These are phyloP conservation scores for Dendrobium officinale DNA, from an alignment of 106 monocot genomes.

Conservation along the genomic window DNA sequence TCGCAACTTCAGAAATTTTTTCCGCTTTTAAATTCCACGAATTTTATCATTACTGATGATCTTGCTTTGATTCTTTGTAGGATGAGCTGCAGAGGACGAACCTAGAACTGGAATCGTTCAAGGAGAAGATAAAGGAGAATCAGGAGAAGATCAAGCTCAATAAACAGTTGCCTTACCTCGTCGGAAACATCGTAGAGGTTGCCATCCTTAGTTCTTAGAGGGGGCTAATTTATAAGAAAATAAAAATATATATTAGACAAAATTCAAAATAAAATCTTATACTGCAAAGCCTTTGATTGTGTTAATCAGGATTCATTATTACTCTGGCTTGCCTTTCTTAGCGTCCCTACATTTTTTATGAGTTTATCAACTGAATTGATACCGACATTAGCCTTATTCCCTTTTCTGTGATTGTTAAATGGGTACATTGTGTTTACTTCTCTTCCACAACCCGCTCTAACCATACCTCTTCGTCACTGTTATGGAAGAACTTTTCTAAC, in stretches of 20 bases:
- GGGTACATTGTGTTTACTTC: no score
- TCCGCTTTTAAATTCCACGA: not conserved
- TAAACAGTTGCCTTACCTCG: constrained; percentile 88
- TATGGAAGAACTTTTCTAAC: no score
- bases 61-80: constrained; percentile 23
- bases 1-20: not conserved
- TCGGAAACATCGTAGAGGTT: constrained; percentile 93
- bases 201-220: not conserved
- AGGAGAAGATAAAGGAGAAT: constrained; percentile 90
- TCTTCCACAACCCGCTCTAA: no score
- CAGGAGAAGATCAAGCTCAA: constrained; percentile 97
- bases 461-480: no score
- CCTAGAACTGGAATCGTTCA: constrained; percentile 62
- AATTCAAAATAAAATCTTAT: not conserved
- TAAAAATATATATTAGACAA: no score
- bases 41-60: not conserved
- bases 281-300: not conserved
- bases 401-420: no score
- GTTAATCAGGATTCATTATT: no score
- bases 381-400: no score
- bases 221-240: no score
- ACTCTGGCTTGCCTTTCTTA: no score
- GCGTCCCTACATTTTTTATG: no score
- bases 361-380: no score
- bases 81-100: constrained; percentile 76